Base-by-base conservation (phyloP, 2,329 filamentous ascomycete genomes). In the Ophiostoma sp. region DNA sequence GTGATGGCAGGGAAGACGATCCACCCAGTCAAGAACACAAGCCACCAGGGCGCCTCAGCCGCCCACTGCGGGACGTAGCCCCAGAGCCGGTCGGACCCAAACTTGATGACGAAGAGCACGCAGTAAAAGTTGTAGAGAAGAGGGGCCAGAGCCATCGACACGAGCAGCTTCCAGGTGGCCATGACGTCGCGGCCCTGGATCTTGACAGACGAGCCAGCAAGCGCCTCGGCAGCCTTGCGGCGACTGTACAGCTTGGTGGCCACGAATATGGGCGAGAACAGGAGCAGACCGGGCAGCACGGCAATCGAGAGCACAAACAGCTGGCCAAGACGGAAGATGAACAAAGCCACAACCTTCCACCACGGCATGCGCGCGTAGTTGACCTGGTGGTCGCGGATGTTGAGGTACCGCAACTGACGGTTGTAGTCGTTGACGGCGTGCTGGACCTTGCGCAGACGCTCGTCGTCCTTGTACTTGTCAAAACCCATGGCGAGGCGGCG, bases 301-400 rank as follows among this genome's bases (percentile, higher is more conserved):
- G 92, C 93, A 71, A 95, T 86, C 6, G 92, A 89, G 75, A 99
- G 87, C 8, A 97, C 82, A 15, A 88, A 81, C 3, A 99, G 86
- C 83, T 98, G 97, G 73, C 86, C 84, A 33, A 96, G 84, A 63
- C 96, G 90, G 82, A 95, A 97, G 76, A 97, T 83, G 77, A 97
- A 87, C 12, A 91, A 91, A 71, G 91, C 86, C 45, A 97, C 85
- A 63, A 97, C 93, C 76, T 90, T 91, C 76, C 90, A 84, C 76
- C 93, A 89, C 17, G 93, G 93, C 84, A 97, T 92, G 79, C 91
- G 94, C 73, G 93, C 93, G 80, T 98, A 97, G 79, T 95, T 91
- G 39, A 99, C 93, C 84, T 98, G 95, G 80, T 98, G 95, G 80
- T 99, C 95, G 74, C 93, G 92, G 74, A 98, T 89, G 78, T 93